Percentiles rank a stretch among this genome's conserved stretches.
These are phyloP conservation scores for Mortierella antarctica DNA, from an alignment of 192 early-diverging fungal species.

Conservation along the genomic window DNA sequence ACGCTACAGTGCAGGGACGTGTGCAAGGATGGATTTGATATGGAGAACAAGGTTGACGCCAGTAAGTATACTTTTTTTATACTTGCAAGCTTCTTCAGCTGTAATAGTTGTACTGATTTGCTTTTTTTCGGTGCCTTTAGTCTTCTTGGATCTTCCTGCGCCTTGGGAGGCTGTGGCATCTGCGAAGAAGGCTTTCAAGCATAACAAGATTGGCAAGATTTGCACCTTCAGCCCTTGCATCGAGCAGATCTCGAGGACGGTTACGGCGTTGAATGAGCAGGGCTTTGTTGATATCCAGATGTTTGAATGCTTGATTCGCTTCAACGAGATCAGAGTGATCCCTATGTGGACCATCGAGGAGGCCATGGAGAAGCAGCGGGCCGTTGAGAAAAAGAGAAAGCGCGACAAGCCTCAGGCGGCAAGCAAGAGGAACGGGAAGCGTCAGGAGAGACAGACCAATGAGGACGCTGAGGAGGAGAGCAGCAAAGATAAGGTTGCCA, in stretches of 20 bases:
- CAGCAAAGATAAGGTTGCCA: constrained; percentile 15
- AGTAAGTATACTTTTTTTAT: constrained; percentile 54
- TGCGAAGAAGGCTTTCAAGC: constrained; percentile 88
- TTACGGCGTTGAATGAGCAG: constrained; percentile 77
- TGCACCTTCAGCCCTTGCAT: constrained; percentile 97
- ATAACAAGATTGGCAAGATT: constrained; percentile 82
- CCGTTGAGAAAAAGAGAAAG: constrained; percentile 58
- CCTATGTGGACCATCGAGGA: constrained; percentile 72
- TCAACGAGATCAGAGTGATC: constrained; percentile 76
- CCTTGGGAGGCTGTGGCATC: constrained; percentile 93
- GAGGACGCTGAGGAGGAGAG: constrained; percentile 16
- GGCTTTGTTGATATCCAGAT: constrained; percentile 83
- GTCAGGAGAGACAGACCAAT: neutral
- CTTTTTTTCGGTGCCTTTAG: constrained; percentile 38
- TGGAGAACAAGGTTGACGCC: constrained; percentile 78
- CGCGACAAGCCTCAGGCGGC: constrained; percentile 20
- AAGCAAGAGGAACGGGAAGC: constrained; percentile 7
- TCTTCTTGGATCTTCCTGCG: constrained; percentile 95
- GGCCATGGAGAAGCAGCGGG: constrained; percentile 62
- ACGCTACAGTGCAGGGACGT: constrained; percentile 88
- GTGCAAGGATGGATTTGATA: constrained; percentile 87
- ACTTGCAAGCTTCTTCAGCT: neutral
- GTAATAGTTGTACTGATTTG: neutral
- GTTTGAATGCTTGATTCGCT: constrained; percentile 92
- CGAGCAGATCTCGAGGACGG: constrained; percentile 92